These are phyloP conservation scores for Ustilago xerochloae DNA, from an alignment of 1,284 basidiomycete genomes.

Conservation along the genomic window DNA sequence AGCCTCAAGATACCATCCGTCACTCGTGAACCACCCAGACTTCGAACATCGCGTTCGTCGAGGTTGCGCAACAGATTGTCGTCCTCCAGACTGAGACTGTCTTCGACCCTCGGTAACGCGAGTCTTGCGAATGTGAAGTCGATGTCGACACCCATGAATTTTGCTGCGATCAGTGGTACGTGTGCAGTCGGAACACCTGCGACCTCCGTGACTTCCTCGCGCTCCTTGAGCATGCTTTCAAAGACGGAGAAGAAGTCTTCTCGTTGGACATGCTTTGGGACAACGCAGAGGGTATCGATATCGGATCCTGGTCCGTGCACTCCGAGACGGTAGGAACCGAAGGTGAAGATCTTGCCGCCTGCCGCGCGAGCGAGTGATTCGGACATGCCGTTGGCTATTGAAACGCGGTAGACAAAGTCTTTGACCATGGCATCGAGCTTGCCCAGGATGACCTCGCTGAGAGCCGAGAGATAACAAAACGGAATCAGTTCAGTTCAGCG, in stretches of 20 bases:
- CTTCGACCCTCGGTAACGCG: constrained; percentile 84
- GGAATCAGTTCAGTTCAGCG: not conserved
- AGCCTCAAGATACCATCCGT: constrained; percentile 95
- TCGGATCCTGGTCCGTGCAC: constrained; percentile 96
- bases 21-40: constrained; percentile 95
- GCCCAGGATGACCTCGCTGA: constrained; percentile 90
- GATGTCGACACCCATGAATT: constrained; percentile 90
- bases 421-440: constrained; percentile 89
- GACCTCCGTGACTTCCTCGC: constrained; percentile 88
- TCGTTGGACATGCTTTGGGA: constrained; percentile 91
- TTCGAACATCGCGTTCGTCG: constrained; percentile 93
- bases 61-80: constrained; percentile 90
- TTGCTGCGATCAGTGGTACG: constrained; percentile 92
- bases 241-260: constrained; percentile 97
- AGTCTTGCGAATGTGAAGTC: constrained; percentile 93
- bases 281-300: constrained; percentile 99
- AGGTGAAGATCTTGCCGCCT: constrained; percentile 98
- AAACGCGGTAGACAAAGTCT: constrained; percentile 89
- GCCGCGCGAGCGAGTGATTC: constrained; percentile 85
- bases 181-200: constrained; percentile 94
- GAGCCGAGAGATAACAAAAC: not conserved
- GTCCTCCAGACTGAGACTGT: constrained; percentile 88
- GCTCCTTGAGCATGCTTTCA: constrained; percentile 85
- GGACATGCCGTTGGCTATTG: constrained; percentile 82
- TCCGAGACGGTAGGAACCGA: constrained; percentile 84